Conservation (phyloP, 495 filamentous ascomycete species). For the Friedmanniomyces endolithicus region DNA sequence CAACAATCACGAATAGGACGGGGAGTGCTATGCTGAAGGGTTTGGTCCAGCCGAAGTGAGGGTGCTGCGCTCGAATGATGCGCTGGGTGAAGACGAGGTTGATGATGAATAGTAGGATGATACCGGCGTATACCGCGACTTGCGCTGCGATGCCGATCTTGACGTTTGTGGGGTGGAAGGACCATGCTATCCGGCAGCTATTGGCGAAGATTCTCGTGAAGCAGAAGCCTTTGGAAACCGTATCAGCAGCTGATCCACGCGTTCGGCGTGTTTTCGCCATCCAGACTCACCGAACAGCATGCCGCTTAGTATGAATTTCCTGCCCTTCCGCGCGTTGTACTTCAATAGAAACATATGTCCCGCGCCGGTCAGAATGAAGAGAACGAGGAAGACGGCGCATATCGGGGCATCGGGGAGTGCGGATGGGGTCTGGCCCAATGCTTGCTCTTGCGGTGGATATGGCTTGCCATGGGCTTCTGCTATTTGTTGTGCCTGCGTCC, state of each 20-base stretch:
- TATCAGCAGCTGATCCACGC: background rate
- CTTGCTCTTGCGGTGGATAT: slow-evolving; percentile 25
- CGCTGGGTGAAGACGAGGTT: slow-evolving; percentile 73
- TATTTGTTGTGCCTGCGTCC: background rate
- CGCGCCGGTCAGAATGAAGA: slow-evolving; percentile 24
- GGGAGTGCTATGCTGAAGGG: slow-evolving; percentile 39
- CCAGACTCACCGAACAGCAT: slow-evolving; percentile 46
- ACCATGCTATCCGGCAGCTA: slow-evolving; percentile 24
- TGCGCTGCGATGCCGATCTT: slow-evolving; percentile 29
- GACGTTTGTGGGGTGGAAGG: slow-evolving; percentile 14
- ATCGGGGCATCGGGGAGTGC: slow-evolving; percentile 28
- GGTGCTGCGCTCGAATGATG: slow-evolving; percentile 61
- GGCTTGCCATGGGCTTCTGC: slow-evolving; percentile 19
- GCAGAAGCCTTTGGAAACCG: slow-evolving; percentile 25
- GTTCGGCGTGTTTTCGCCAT: too few species aligned
- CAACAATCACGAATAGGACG: slow-evolving; percentile 47
- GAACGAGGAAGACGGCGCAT: slow-evolving; percentile 25
- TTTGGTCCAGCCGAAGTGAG: slow-evolving; percentile 53
- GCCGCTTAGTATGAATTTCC: slow-evolving; percentile 38
- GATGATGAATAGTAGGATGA: slow-evolving; percentile 65
- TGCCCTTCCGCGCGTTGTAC: slow-evolving; percentile 18
- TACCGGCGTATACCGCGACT: slow-evolving; percentile 58
- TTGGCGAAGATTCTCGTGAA: slow-evolving; percentile 27
- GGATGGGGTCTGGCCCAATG: slow-evolving; percentile 24
- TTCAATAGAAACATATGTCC: slow-evolving; percentile 23